A percentile compares a stretch with the other conserved stretches of the same genome.
Evolutionary conservation across 805 yeast species (phyloP).

Genomic region (Ogataea populi-albae): DNA sequence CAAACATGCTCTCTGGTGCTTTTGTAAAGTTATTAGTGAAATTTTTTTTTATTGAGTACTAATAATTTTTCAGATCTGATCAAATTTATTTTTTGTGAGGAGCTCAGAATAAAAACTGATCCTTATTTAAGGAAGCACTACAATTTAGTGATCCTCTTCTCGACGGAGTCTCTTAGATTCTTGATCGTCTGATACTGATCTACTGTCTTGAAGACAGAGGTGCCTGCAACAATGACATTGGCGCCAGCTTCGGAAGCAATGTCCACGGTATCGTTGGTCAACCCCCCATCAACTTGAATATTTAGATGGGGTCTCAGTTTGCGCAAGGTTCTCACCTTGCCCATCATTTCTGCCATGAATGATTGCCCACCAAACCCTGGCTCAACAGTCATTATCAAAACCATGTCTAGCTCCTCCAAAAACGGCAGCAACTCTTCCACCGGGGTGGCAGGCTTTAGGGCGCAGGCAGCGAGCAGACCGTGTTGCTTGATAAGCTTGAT

Average conservation of each 20-base stretch:
- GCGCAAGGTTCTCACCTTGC: constrained; percentile 82
- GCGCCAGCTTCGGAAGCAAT: constrained; percentile 96
- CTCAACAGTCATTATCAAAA: constrained; percentile 95
- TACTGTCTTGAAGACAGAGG: constrained; percentile 82
- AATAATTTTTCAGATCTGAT: too few species aligned
- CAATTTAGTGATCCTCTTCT: constrained; percentile 16
- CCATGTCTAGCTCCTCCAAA: constrained; percentile 84
- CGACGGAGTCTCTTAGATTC: constrained; percentile 62
- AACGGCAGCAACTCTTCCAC: constrained; percentile 78
- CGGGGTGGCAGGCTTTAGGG: constrained; percentile 91
- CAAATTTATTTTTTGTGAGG: too few species aligned
- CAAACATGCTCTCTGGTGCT: not conserved
- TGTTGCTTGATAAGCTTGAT: constrained; percentile 73
- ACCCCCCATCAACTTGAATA: constrained; percentile 97
- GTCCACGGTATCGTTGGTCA: constrained; percentile 82
- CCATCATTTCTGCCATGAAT: constrained; percentile 95
- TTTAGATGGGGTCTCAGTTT: constrained; percentile 71
- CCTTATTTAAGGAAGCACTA: too few species aligned
- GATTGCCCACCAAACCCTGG: constrained; percentile 99
- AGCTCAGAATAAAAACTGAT: too few species aligned
- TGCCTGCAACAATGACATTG: constrained; percentile 97
- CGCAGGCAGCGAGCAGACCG: constrained; percentile 92
- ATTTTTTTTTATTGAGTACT: constrained; percentile 1
- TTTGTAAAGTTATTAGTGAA: not conserved
- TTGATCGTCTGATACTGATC: constrained; percentile 74